Conservation (phyloP, 208 protist genomes). For the Trichomonas gallinae region DNA sequence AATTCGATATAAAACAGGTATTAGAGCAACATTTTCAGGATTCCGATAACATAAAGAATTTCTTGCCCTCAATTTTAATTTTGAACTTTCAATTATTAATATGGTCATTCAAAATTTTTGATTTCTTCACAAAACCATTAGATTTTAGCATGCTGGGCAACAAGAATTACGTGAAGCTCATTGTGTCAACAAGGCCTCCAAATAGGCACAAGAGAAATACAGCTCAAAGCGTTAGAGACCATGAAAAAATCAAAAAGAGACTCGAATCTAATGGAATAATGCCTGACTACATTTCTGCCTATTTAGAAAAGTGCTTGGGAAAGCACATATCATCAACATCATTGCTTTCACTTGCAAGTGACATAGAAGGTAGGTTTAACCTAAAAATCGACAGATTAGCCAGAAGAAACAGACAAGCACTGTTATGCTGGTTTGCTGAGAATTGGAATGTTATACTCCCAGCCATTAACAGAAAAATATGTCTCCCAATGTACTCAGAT, state of each 20-base stretch:
- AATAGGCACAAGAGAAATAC: neutral
- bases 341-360: neutral
- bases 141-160: no score
- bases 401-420: neutral
- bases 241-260: neutral
- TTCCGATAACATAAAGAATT: no score
- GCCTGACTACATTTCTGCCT: neutral
- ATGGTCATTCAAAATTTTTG: no score
- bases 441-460: neutral
- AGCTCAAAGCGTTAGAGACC: neutral
- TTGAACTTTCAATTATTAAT: no score
- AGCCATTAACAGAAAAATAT: no score
- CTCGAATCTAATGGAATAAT: neutral
- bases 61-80: no score
- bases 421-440: neutral
- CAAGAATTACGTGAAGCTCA: no score
- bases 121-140: no score
- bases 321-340: neutral
- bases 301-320: neutral
- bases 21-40: no score
- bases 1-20: no score
- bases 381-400: neutral
- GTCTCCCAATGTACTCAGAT: no score
- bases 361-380: neutral
- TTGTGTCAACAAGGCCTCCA: neutral